Evolutionary conservation across 2,329 filamentous ascomycete genomes (phyloP), one percentile per base, ranked within the genome.

Genomic region (Immersiporthe knoxdaviesiana): DNA sequence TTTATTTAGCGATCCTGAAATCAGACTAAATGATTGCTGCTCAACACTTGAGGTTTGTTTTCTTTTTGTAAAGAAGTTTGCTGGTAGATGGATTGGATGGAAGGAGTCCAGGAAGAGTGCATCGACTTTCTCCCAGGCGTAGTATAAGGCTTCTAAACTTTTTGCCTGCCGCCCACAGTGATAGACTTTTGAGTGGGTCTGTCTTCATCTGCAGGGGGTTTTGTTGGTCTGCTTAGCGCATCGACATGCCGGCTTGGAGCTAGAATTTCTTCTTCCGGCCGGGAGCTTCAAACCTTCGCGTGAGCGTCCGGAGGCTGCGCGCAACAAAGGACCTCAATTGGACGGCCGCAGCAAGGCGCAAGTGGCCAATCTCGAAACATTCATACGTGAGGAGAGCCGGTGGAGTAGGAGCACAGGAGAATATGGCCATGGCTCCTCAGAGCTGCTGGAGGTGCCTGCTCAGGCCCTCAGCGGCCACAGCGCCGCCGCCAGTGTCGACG

Each of bases 371-470:
- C n/a, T 50, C n/a, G 21, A 18, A 18, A 37, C 37, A 37, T 24
- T 21, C 18, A 32, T 30, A 27, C 24, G n/a, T 27, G 61, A 68
- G 44, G 54, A 71, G 67, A 54, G 58, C 47, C 50, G 64, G 60
- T 18, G 37, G 41, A 62, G 24, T n/a, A n/a, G n/a, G 5, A 7
- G 16, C 27, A 69, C 27, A 69, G 58, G 70, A 78, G 16, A 60
- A 60, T 18, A 60, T 60, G 18, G 35, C 35, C 77, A 89, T 89
- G 87, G 84, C 85, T 76, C 85, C 85, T 70, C 79, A 82, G 68
- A 85, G 83, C 75, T 87, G 86, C 80, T 86, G 86, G 84, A 84
- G 84, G 80, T 88, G 86, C 79, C 82, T 89, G 56, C 80, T 83
- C 69, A 80, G 84, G 80, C 83, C 83, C 66, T 75, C 78, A 75